Percentiles rank a stretch among this genome's conserved stretches.
phyloP scores from a whole-genome alignment of 2,329 filamentous ascomycete species.

The Curvularia spicifera region DNA sequence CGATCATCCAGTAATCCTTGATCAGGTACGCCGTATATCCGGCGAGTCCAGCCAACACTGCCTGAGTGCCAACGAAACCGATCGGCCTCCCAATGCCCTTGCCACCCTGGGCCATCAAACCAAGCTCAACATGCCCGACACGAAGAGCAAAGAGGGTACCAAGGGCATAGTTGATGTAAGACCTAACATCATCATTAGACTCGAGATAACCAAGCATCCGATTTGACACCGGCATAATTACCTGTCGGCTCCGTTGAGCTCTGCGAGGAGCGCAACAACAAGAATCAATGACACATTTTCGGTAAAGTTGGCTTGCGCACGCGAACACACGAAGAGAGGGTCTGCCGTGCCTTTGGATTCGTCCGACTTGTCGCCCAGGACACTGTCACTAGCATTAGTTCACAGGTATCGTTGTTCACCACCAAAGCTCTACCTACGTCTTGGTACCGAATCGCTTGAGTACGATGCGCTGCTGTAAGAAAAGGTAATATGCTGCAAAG shows the following conservation, averaged over 20 bases:
- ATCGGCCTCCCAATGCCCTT: conserved; percentile 32
- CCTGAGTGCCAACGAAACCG: conserved; percentile 44
- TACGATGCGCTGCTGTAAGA: conserved; percentile 51
- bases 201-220: neutral
- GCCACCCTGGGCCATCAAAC: conserved; percentile 39
- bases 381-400: conserved; percentile 23
- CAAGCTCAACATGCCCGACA: conserved; percentile 51
- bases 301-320: conserved; percentile 52
- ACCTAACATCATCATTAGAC: conserved; percentile 23
- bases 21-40: conserved; percentile 43
- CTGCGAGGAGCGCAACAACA: conserved; percentile 49
- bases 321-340: conserved; percentile 46
- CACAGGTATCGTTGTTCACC: neutral
- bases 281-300: conserved; percentile 55
- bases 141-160: conserved; percentile 50
- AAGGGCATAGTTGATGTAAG: conserved; percentile 48
- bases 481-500: conserved; percentile 52
- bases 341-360: conserved; percentile 24
- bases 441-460: conserved; percentile 42
- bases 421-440: conserved; percentile 28
- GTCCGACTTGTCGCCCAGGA: conserved; percentile 36
- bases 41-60: conserved; percentile 33
- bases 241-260: conserved; percentile 54
- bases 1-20: conserved; percentile 39
- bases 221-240: conserved; percentile 7